These are phyloP conservation scores for Aschersonia sp. DNA, from an alignment of 2,329 filamentous ascomycete species.

Conservation along the genomic window DNA sequence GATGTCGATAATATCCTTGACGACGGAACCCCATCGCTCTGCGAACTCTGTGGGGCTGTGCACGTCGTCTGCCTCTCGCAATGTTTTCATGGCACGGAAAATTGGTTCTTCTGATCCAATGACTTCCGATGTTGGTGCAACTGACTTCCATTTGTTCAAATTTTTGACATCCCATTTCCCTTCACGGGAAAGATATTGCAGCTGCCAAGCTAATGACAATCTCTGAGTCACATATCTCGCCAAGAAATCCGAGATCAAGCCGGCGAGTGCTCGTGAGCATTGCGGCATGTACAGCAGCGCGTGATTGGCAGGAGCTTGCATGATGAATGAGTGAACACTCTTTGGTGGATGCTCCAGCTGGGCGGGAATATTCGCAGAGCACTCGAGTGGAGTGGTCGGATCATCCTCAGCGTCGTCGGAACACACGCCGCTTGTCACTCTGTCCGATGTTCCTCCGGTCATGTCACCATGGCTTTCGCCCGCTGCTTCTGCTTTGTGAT, in stretches of 20 bases:
- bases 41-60: slow-evolving; percentile 68
- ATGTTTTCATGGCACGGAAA: slow-evolving; percentile 85
- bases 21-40: slow-evolving; percentile 45
- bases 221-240: slow-evolving; percentile 59
- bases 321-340: slow-evolving; percentile 51
- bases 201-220: slow-evolving; percentile 76
- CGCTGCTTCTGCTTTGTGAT: too few species aligned
- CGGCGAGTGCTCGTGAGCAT: slow-evolving; percentile 62
- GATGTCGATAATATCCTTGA: slow-evolving; percentile 77
- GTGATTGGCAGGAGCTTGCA: slow-evolving; percentile 69
- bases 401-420: slow-evolving; percentile 24
- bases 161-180: slow-evolving; percentile 99
- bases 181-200: slow-evolving; percentile 74
- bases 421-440: slow-evolving; percentile 3
- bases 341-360: slow-evolving; percentile 33
- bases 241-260: slow-evolving; percentile 73
- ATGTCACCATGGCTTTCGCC: background rate
- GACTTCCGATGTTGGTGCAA: slow-evolving; percentile 60
- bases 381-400: slow-evolving; percentile 30
- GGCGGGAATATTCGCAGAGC: slow-evolving; percentile 19
- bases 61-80: slow-evolving; percentile 72
- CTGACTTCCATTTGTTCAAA: slow-evolving; percentile 75
- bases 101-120: slow-evolving; percentile 47
- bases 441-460: background rate
- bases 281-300: slow-evolving; percentile 68